Base-by-base conservation (phyloP, 2,329 filamentous ascomycete species). In the Trichophyton equinum region DNA sequence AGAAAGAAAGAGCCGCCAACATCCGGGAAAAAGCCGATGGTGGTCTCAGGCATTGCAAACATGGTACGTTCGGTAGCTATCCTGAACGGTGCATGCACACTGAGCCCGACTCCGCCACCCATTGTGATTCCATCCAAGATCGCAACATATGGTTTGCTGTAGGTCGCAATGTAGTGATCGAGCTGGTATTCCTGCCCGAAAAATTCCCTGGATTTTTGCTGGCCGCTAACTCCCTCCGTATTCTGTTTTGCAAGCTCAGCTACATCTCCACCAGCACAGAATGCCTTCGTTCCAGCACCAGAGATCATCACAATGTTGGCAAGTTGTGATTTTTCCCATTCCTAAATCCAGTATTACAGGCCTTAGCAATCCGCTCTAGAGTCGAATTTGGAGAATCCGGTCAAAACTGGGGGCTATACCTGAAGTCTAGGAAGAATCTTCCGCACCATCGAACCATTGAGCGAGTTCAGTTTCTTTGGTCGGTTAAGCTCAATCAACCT, bases 81-180 rank as follows among this genome's bases (percentile, higher is more conserved):
- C 63, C 94, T 83, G 81, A 99, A 92, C 2, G 94, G 95, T 1
- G 94, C 92, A 75, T 99, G 95, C 59, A 96, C 83, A 73, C 89
- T 95, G 61, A 99, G 82, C 5, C 94, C 94, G 59, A 97, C 94
- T 66, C 94, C 94, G 61, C 94, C 94, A 61, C 94, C 94, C 94
- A 99, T 99, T 59, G 95, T 99, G 73, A 96, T 88, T 62, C 94
- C 94, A 71, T 99, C 94, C 86, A 99, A 95, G 71, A 97, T 88
- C 36, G 94, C 88, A 59, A 99, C 84, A 71, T 94, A 95, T 0
- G 94, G 94, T 78, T 96, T 99, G 64, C 79, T 73, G 77, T 96
- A 96, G 42, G 91, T 96, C 22, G 94, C 89, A 71, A 99, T 96
- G 67, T 92, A 80, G 76, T 99, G 94, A 73, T 99, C 89, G 64